Base-by-base conservation (phyloP, 2,329 filamentous ascomycete species). In the Claviceps paspali region DNA sequence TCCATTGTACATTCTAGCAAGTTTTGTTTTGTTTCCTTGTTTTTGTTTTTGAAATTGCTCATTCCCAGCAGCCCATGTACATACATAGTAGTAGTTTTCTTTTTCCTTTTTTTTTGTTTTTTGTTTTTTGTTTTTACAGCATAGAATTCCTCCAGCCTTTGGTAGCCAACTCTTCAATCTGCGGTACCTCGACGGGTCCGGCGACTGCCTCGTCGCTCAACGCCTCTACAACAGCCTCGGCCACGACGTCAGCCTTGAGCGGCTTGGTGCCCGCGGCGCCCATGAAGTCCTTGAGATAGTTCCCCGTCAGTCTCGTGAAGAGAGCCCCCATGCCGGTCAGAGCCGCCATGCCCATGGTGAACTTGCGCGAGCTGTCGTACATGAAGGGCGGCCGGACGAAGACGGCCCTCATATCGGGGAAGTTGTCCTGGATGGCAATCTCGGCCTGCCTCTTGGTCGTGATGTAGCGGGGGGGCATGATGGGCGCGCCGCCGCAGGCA, bases 361-460 rank as follows among this genome's bases (percentile, higher is more conserved):
- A 70, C 12, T 76, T 73, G 43, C 91, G 72, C 41, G 79, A 85
- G 38, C 67, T 70, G 54, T 96, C 91, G 59, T 88, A 98, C 65
- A 98, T 67, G 59, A 98, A 91, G 0, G 82, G 82, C 9, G 88
- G 76, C 22, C 91, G 71, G 38, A 94, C 61, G 56, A 95, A 96
- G 42, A 96, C 64, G 44, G 72, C 76, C 15, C 91, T 73, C 70
- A 92, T 76, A 19, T 65, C 56, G 0, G 82, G 81, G 48, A 94
- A 86, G 45, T 74, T 71, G 38, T 67, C 70, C 23, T 76, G 63
- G 49, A 95, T 84, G 19, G 76, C 70, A 40, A 66, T 70, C 61
- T 98, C 91, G 6, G 91, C 91, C 54, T 93, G 83, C 44, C 91
- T 68, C 63, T 98, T 98, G 11, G 88, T 95, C 27, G 69, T 73